These are phyloP conservation scores for Nitzschia sp. DNA, from an alignment of 108 stramenopile genomes.

Conservation along the genomic window DNA sequence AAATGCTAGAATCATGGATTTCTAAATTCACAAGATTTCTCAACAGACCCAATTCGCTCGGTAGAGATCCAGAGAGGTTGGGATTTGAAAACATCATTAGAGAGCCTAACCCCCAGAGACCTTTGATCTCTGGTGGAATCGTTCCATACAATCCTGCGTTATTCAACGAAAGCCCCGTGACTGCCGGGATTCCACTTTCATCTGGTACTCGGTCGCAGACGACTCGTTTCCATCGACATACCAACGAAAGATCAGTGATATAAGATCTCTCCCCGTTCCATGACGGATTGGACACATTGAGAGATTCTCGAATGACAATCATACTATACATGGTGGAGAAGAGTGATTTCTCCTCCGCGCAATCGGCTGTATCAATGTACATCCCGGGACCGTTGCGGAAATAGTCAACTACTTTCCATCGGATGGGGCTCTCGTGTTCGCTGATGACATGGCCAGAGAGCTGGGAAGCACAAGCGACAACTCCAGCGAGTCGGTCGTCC, in stretches of 20 bases:
- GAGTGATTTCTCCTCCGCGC: neutral
- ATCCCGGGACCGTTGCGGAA: neutral
- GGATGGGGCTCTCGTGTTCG: neutral
- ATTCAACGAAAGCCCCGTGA: neutral
- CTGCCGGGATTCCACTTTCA: neutral
- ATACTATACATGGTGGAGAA: conserved; percentile 1
- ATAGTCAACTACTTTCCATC: neutral
- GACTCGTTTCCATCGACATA: neutral
- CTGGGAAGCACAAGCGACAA: neutral
- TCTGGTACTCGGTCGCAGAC: no score
- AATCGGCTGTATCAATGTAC: neutral
- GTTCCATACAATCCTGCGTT: neutral
- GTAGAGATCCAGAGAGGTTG: neutral
- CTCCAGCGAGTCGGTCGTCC: neutral
- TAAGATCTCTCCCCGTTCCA: neutral
- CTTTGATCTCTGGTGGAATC: neutral
- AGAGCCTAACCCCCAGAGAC: neutral
- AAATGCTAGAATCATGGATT: neutral
- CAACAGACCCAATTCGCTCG: neutral
- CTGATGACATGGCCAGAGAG: neutral
- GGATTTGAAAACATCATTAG: neutral
- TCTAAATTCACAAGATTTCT: neutral
- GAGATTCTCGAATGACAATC: neutral
- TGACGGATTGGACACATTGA: neutral
- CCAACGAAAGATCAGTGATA: neutral